Evolutionary conservation across 2,329 filamentous ascomycete species (phyloP), one percentile per base, ranked within the genome.

Genomic region (Cercospora sp.): DNA sequence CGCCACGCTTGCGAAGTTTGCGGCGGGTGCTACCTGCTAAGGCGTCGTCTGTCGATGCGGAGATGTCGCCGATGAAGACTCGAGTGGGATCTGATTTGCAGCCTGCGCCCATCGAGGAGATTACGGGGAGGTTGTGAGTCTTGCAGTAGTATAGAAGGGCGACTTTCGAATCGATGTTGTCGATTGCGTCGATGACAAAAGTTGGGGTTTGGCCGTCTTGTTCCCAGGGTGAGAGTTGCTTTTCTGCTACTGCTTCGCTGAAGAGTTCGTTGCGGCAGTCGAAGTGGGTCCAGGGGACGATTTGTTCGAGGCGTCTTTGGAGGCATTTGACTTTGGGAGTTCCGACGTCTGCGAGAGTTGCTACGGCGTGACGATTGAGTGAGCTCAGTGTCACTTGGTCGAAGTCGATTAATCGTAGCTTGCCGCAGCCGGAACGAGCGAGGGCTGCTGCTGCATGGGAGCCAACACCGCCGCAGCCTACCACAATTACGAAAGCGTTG

Each of bases 111-210:
- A 98, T 98, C 33, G 93, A 92, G 16, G 93, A 95, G 70, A 99
- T 94, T 30, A 99, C 93, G 0, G 89, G 90, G 28, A 98, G 83
- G 1, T 86, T 84, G 76, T 93, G 86, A 69, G 89, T 87, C 77
- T 94, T 86, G 81, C 95, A 99, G 81, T 96, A 97, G 75, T 93
- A 89, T 48, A 99, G 84, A 64, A 99, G 83, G 18, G 90, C 91
- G 3, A 99, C 94, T 82, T 99, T 99, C 64, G 93, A 97, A 62
- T 97, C 92, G 70, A 99, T 98, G 77, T 99, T 98, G 80, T 99
- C 95, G 73, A 99, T 99, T 23, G 94, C 96, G 80, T 99, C 95
- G 40, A 99, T 88, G n/a, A 99, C 89, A 76, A 90, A 99, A 74
- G 94, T 90, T 1, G 94, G 93, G 74, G 85, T 85, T 76, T 86